Conservation (phyloP, 192 early-diverging fungal genomes). For the Podila epigama region DNA sequence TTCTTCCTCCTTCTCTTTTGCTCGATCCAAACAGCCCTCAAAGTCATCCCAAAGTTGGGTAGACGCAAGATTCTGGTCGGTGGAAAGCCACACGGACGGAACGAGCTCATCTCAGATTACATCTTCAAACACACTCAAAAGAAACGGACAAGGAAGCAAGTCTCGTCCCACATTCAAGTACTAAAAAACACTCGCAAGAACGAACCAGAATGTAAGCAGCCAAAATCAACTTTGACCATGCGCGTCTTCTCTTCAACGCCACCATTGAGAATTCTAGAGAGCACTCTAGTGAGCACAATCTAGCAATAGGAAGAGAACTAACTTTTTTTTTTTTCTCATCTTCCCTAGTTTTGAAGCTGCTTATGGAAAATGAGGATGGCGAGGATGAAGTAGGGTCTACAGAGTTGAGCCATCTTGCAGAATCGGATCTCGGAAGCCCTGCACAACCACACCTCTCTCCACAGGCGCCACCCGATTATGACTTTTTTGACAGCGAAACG, state of each 20-base stretch:
- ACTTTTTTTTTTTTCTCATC: neutral
- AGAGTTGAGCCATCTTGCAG: neutral
- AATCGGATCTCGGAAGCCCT: constrained; percentile 13
- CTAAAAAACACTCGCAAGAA: constrained; percentile 75
- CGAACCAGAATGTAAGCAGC: constrained; percentile 60
- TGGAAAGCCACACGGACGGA: constrained; percentile 68
- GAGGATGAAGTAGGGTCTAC: constrained; percentile 40
- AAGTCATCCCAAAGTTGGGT: constrained; percentile 60
- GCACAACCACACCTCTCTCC: neutral
- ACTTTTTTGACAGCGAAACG: neutral
- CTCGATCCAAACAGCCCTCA: constrained; percentile 51
- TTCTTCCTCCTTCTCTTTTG: no score
- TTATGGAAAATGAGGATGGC: constrained; percentile 53
- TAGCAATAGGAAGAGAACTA: neutral
- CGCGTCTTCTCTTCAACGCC: neutral
- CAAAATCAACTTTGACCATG: no score
- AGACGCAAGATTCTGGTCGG: constrained; percentile 59
- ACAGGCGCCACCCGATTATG: neutral
- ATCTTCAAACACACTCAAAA: constrained; percentile 72
- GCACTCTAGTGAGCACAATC: neutral
- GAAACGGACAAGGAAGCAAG: constrained; percentile 77
- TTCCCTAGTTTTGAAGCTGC: constrained; percentile 53
- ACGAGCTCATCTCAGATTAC: constrained; percentile 79
- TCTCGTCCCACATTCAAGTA: constrained; percentile 83
- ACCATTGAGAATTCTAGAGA: neutral